Evolutionary conservation across 2,329 filamentous ascomycete genomes (phyloP).

Genomic region (Fusarium incarnatum): DNA sequence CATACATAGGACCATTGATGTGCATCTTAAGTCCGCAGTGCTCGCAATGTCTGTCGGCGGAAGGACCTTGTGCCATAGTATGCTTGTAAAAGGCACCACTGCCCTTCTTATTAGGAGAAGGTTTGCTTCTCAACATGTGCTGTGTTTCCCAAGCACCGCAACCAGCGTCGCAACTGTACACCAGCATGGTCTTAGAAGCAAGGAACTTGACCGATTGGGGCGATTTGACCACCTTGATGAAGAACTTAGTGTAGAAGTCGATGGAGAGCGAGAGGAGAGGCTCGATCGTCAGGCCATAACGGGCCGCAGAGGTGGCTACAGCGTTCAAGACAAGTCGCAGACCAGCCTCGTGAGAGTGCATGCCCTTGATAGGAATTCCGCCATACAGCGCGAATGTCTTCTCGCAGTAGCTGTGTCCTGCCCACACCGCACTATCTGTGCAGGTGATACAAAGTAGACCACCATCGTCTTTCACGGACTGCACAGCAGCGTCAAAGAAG

Average conservation of each 20-base stretch:
- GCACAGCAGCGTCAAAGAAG: conserved; percentile 91
- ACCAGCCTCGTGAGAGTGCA: conserved; percentile 88
- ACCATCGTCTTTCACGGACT: conserved; percentile 84
- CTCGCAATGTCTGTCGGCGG: conserved; percentile 73
- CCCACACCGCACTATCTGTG: conserved; percentile 95
- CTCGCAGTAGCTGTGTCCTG: conserved; percentile 92
- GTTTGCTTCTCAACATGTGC: conserved; percentile 76
- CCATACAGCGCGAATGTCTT: conserved; percentile 96
- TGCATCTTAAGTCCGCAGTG: conserved; percentile 92
- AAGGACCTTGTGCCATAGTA: conserved; percentile 77
- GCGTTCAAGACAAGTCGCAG: conserved; percentile 87
- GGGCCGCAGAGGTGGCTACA: conserved; percentile 81
- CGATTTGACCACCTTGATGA: conserved; percentile 83
- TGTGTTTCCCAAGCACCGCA: conserved; percentile 95
- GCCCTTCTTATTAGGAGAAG: conserved; percentile 76
- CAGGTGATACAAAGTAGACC: conserved; percentile 95
- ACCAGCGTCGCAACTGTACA: conserved; percentile 90
- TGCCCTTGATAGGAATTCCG: conserved; percentile 85
- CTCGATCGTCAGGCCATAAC: conserved; percentile 89
- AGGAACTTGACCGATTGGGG: conserved; percentile 90
- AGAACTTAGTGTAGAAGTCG: conserved; percentile 93
- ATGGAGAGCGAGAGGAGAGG: conserved; percentile 93
- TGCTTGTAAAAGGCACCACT: conserved; percentile 81
- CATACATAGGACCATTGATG: conserved; percentile 94
- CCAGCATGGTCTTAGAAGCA: conserved; percentile 90